Evolutionary conservation across 495 filamentous ascomycete genomes (phyloP), one percentile per base, ranked within the genome.

Genomic region (Aspergillus biplanus): DNA sequence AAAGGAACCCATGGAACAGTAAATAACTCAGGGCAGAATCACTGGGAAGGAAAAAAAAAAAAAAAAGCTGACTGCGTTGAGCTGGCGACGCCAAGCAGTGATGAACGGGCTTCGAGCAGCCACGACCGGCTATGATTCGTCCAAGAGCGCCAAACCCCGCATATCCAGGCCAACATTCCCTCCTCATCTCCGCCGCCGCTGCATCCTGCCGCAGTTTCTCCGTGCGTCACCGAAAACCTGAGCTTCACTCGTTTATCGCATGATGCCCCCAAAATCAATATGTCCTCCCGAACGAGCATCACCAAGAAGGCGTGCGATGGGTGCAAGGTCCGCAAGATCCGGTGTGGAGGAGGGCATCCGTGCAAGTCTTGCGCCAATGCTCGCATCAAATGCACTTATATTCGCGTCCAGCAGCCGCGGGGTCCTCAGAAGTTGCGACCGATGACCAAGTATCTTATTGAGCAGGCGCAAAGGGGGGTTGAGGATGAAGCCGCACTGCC

Each of bases 381-480:
- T 12, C 69, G 75, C 27, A 71, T 78, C 54, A 66, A 72, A 5
- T 81, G 77, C 65, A 78, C 73, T 32, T 78, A 76, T 64, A 74
- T 73, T 55, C 74, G 74, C 16, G 60, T 59, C 4, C 75, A 70
- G 21, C 63, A 68, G 21, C 64, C 65, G 37, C 71, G 75, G 52
- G 78, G 78, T 9, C 78, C 76, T 5, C 66, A 75, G 56, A 71
- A 59, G 15, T 50, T 78, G 61, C 68, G 76, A 7, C 59, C 69
- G 16, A 77, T 61, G 46, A 72, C 69, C n/a, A 65, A 63, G 39
- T 63, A 56, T 34, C 62, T 71, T 33, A 71, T 71, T 33, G 69
- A 65, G 15, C 66, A 69, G 21, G 54, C 63, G 3, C 66, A 69
- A 34, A 42, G 57, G 11, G 61, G 34, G 3, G 6, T 42, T 8